A percentile compares a stretch with the other conserved stretches of the same genome.
phyloP scores from a whole-genome alignment of 192 early-diverging fungal species.

The Backusella australiensis region DNA sequence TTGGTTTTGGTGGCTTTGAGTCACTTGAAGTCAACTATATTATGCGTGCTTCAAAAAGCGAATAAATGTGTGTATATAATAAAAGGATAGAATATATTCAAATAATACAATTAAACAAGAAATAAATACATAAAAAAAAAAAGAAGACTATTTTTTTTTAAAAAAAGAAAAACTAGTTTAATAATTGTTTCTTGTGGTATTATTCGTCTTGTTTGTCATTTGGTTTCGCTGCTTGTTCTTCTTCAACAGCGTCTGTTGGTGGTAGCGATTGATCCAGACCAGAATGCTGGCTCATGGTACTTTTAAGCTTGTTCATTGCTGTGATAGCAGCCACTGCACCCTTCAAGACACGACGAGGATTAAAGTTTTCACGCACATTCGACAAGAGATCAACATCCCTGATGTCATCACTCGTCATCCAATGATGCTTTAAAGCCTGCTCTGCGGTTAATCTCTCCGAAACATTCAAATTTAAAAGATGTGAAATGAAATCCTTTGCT shows the following conservation, averaged over 20 bases:
- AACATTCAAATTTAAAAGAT: slow-evolving; percentile 65
- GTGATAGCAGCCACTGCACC: slow-evolving; percentile 61
- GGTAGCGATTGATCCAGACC: neutral
- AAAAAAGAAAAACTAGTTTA: neutral
- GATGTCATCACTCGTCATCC: slow-evolving; percentile 66
- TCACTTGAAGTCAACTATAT: slow-evolving; percentile 47
- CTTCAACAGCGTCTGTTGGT: neutral
- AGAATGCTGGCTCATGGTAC: neutral
- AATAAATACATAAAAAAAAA: neutral
- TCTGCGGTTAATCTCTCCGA: slow-evolving; percentile 72
- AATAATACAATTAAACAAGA: neutral
- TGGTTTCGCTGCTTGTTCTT: neutral
- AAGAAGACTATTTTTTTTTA: neutral
- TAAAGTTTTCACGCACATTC: slow-evolving; percentile 74
- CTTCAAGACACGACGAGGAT: slow-evolving; percentile 57
- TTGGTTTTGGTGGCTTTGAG: slow-evolving; percentile 26
- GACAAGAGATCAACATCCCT: slow-evolving; percentile 78
- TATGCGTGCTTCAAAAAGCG: slow-evolving; percentile 6
- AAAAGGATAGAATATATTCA: neutral
- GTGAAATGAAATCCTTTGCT: slow-evolving; percentile 81
- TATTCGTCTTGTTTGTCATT: neutral
- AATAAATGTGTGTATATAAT: neutral
- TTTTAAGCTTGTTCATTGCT: slow-evolving; percentile 53
- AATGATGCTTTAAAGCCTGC: slow-evolving; percentile 82
- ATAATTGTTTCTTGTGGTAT: neutral